Evolutionary conservation across 208 protist species (phyloP), one percentile per base, ranked within the genome.

Genomic region (Leishmania tarentolae): DNA sequence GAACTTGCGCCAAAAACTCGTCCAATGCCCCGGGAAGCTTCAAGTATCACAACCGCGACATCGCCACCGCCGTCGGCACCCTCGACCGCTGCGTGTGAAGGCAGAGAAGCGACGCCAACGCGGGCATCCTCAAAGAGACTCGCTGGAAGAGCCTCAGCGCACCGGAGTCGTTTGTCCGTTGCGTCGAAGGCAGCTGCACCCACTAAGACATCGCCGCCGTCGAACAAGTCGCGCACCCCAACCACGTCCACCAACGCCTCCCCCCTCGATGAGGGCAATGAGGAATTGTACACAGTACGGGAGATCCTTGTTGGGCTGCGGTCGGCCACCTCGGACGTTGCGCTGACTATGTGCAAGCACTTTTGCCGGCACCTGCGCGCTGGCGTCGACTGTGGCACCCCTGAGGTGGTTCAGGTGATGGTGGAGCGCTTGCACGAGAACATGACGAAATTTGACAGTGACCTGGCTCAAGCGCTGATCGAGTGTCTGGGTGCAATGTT

Each of bases 361-460:
- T 95, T 95, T 75, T 75, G 88, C 81, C 76, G 88, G 52, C 92
- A 92, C 80, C 83, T 96, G 9, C 66, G 81, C 61, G 86, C 77
- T n/a, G 91, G 90, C 76, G 90, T 90, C 68, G 85, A 93, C 69
- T 95, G 91, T 79, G 92, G 89, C 59, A 91, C 91, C 24, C 87
- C 89, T 0, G 91, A 95, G 79, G 87, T 98, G 89, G 91, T 96
- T 56, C 91, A 95, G 74, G 90, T 86, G 21, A 91, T 98, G 87
- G 88, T 94, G 69, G 93, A 95, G 80, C 86, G 93, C 3, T 82
- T 98, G 21, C 90, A 92, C 81, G 91, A 94, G 40, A 93, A 95
- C 78, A 93, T 86, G 50, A 85, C 85, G 53, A 75, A 82, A 52
- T 85, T 95, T 69, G 86, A 96, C 80, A 81, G 80, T 11, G 85